A percentile compares a stretch with the other conserved stretches of the same genome.
phyloP scores from a whole-genome alignment of 257 asterid species.

The Nicotiana tabacum region DNA sequence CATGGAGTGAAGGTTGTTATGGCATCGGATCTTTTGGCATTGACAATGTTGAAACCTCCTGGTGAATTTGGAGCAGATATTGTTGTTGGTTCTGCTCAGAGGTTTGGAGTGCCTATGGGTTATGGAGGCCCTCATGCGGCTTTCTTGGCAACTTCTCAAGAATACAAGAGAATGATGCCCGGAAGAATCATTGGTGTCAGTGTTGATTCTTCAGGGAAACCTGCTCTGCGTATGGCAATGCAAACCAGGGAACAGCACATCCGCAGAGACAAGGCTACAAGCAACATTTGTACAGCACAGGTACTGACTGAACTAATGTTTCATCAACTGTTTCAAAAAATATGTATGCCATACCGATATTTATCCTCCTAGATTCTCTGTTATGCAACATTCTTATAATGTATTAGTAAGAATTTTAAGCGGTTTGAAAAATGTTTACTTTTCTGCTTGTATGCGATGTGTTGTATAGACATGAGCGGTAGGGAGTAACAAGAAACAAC shows the following conservation, averaged over 20 bases:
- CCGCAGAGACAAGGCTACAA: slow-evolving; percentile 96
- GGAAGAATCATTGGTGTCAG: slow-evolving; percentile 98
- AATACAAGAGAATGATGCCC: slow-evolving; percentile 99
- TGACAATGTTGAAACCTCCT: slow-evolving; percentile 90
- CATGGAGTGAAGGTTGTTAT: slow-evolving; percentile 93
- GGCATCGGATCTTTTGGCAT: slow-evolving; percentile 90
- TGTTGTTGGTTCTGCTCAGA: slow-evolving; percentile 95
- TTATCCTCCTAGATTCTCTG: background rate
- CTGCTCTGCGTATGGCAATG: slow-evolving; percentile 99
- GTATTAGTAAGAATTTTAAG: background rate
- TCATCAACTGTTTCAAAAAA: background rate
- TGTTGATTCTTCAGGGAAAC: slow-evolving; percentile 89
- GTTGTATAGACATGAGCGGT: background rate
- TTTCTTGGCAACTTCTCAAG: slow-evolving; percentile 96
- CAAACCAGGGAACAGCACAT: slow-evolving; percentile 99
- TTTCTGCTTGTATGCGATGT: background rate
- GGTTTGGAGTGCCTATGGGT: slow-evolving; percentile 99
- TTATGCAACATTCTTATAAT: background rate
- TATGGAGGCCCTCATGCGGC: slow-evolving; percentile 99
- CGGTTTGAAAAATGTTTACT: background rate
- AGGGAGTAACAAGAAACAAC: background rate
- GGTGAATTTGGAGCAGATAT: slow-evolving; percentile 95
- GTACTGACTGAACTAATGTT: slow-evolving; percentile 25
- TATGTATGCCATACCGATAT: background rate
- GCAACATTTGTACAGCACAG: slow-evolving; percentile 99